phyloP scores from a whole-genome alignment of 2,329 filamentous ascomycete genomes.

The Clonostachys byssicola region DNA sequence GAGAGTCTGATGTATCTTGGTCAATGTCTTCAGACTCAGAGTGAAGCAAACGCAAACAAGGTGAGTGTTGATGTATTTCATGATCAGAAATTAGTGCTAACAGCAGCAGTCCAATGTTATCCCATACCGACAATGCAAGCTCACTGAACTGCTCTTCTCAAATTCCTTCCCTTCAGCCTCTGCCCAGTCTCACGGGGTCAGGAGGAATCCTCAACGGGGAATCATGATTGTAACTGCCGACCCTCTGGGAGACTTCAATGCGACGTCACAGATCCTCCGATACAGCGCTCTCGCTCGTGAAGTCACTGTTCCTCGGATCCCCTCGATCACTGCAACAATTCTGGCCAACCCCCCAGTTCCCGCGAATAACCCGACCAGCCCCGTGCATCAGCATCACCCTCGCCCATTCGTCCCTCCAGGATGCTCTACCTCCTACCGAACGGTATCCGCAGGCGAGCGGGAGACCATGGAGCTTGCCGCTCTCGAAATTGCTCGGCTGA shows the following conservation, averaged over 20 bases:
- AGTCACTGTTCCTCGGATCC: conserved; percentile 85
- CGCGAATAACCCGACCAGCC: conserved; percentile 15
- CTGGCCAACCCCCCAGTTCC: conserved; percentile 25
- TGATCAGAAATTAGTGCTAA: background rate
- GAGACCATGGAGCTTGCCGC: conserved; percentile 80
- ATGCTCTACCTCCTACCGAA: conserved; percentile 23
- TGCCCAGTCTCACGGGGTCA: conserved; percentile 30
- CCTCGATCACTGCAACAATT: conserved; percentile 75
- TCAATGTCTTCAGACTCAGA: conserved; percentile 94
- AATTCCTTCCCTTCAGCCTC: conserved; percentile 69
- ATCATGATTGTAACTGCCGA: conserved; percentile 98
- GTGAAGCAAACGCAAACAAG: conserved; percentile 72
- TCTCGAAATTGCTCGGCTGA: conserved; percentile 74
- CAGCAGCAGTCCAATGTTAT: conserved; percentile 61
- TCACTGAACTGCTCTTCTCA: conserved; percentile 82
- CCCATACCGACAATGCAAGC: conserved; percentile 78
- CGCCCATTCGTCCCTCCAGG: conserved; percentile 36
- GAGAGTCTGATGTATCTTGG: conserved; percentile 98
- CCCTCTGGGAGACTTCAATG: conserved; percentile 89
- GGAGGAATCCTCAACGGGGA: conserved; percentile 74
- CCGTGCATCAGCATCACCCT: conserved; percentile 15
- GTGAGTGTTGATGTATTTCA: conserved; percentile 32
- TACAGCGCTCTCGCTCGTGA: conserved; percentile 92
- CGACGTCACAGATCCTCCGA: conserved; percentile 90
- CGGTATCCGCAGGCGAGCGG: conserved; percentile 43